phyloP scores from a whole-genome alignment of 352 stramenopile genomes.

The Saprolegnia parasitica region DNA sequence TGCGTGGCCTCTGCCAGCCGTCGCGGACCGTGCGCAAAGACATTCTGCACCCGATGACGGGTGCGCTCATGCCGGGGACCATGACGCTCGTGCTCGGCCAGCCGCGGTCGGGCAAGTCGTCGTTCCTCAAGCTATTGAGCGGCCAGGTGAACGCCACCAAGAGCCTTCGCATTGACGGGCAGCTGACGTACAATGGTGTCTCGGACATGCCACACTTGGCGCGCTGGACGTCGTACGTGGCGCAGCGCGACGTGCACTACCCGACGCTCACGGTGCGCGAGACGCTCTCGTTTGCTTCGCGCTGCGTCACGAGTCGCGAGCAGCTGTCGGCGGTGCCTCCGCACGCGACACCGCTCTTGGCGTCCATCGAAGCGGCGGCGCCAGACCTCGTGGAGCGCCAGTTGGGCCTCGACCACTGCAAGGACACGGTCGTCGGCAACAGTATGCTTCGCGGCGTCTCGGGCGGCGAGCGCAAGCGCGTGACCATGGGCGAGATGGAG shows the following conservation, averaged over 20 bases:
- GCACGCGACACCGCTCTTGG: background rate
- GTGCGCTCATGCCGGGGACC: slow-evolving; percentile 34
- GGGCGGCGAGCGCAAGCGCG: slow-evolving; percentile 86
- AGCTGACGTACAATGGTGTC: slow-evolving; percentile 26
- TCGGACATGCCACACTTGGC: slow-evolving; percentile 31
- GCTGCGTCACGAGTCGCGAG: slow-evolving; percentile 23
- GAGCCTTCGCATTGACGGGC: slow-evolving; percentile 34
- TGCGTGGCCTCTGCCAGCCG: slow-evolving; percentile 35
- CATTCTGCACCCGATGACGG: slow-evolving; percentile 43
- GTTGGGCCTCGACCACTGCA: slow-evolving; percentile 46
- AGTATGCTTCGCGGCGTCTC: slow-evolving; percentile 64
- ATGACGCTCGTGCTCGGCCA: slow-evolving; percentile 54
- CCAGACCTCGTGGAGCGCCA: slow-evolving; percentile 31
- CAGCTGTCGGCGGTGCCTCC: background rate
- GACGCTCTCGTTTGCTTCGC: slow-evolving; percentile 47
- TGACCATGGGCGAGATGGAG: slow-evolving; percentile 86
- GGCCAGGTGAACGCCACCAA: slow-evolving; percentile 47
- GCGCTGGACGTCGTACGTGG: slow-evolving; percentile 47
- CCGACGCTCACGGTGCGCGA: slow-evolving; percentile 48
- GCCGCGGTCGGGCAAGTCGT: slow-evolving; percentile 47
- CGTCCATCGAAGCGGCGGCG: slow-evolving; percentile 28
- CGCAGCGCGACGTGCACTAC: slow-evolving; percentile 47
- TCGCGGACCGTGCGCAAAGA: slow-evolving; percentile 36
- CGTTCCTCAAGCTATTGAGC: slow-evolving; percentile 55
- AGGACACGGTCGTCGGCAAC: slow-evolving; percentile 58